phyloP scores from a whole-genome alignment of 495 filamentous ascomycete species.

The Extremus antarcticus region DNA sequence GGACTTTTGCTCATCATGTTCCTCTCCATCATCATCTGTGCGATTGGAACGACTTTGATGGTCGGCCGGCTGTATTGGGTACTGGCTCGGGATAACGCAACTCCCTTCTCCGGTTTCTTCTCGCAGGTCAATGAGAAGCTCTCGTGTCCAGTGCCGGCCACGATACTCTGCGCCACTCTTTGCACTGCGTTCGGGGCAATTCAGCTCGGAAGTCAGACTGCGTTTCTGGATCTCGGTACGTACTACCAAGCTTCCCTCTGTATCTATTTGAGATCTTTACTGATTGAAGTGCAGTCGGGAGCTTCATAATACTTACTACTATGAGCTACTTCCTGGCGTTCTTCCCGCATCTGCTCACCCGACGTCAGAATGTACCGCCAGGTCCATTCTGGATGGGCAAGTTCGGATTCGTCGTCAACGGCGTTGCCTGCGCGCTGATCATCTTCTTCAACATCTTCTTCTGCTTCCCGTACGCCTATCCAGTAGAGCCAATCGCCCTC shows the following conservation, averaged over 20 bases:
- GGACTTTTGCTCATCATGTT: constrained; percentile 64
- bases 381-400: constrained; percentile 60
- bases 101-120: constrained; percentile 42
- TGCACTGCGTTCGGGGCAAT: constrained; percentile 62
- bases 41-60: constrained; percentile 60
- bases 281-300: too few species aligned
- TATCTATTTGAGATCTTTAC: too few species aligned
- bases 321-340: constrained; percentile 68
- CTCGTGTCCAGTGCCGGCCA: constrained; percentile 58
- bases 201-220: constrained; percentile 59
- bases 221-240: constrained; percentile 67
- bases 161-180: constrained; percentile 49
- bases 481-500: constrained; percentile 7
- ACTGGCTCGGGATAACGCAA: constrained; percentile 61
- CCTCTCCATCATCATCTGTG: constrained; percentile 49
- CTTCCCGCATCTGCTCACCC: constrained; percentile 56
- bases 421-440: constrained; percentile 52
- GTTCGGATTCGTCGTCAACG: constrained; percentile 50
- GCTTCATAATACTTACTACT: constrained; percentile 63
- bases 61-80: constrained; percentile 81
- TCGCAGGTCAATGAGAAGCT: constrained; percentile 39
- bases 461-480: constrained; percentile 47
- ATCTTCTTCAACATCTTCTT: constrained; percentile 60
- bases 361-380: constrained; percentile 49
- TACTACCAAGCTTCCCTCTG: too few species aligned